Conservation (phyloP, 306 rosid species). For the Corylus americana region DNA sequence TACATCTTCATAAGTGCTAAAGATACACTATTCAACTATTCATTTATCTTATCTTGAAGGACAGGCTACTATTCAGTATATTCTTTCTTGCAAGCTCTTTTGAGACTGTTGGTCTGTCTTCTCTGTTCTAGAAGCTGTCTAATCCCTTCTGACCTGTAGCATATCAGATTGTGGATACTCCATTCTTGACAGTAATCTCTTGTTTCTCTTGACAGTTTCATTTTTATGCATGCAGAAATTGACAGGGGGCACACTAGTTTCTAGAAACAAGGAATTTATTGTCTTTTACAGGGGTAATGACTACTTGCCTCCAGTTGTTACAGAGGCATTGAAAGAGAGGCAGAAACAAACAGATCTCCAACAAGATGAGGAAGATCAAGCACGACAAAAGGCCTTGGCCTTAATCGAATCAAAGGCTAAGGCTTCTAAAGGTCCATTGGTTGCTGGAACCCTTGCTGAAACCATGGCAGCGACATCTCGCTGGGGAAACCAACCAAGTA, state of each 20-base stretch:
- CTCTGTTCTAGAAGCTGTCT: slow-evolving; percentile 7
- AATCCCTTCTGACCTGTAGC: slow-evolving; percentile 8
- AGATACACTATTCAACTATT: neutral
- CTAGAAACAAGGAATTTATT: slow-evolving; percentile 91
- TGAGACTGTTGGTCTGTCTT: slow-evolving; percentile 11
- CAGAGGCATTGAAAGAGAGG: slow-evolving; percentile 66
- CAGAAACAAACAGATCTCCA: slow-evolving; percentile 50
- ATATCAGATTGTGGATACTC: slow-evolving; percentile 19
- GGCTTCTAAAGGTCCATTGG: slow-evolving; percentile 47
- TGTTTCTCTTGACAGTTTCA: slow-evolving; percentile 30
- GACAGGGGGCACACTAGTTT: slow-evolving; percentile 86
- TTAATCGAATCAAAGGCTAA: slow-evolving; percentile 38
- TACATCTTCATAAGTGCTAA: neutral
- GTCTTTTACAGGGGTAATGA: slow-evolving; percentile 89
- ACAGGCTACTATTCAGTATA: slow-evolving; percentile 7
- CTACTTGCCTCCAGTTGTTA: slow-evolving; percentile 74
- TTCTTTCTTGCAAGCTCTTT: slow-evolving; percentile 15
- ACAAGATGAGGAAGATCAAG: slow-evolving; percentile 82
- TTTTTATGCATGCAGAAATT: slow-evolving; percentile 62
- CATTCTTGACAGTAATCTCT: neutral
- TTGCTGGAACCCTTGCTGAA: slow-evolving; percentile 94
- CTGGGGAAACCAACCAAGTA: slow-evolving; percentile 70
- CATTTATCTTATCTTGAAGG: slow-evolving; percentile 13
- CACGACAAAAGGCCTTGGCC: slow-evolving; percentile 53
- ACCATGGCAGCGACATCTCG: slow-evolving; percentile 78